Percentiles rank a stretch among this genome's conserved stretches.
Conservation (phyloP, 2,329 filamentous ascomycete species). For the Ascochyta rabiei region DNA sequence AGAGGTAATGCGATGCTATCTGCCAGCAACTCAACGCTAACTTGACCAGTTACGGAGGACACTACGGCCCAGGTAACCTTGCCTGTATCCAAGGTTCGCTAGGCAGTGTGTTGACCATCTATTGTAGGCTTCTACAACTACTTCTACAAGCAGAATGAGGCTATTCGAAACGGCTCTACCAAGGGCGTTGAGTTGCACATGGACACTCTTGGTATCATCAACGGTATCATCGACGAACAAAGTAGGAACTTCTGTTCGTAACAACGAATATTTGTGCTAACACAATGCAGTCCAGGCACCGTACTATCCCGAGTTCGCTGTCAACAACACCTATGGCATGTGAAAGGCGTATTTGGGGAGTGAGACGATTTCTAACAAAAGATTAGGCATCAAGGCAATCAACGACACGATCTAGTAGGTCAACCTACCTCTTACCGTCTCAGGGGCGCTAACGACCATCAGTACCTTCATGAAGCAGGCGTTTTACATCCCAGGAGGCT, state of each 20-base stretch:
- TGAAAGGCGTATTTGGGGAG: too few species aligned
- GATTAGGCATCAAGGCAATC: constrained; percentile 51
- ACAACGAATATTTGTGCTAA: background rate
- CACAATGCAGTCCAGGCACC: constrained; percentile 48
- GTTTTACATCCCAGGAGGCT: constrained; percentile 57
- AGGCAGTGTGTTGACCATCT: background rate
- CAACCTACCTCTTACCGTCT: too few species aligned
- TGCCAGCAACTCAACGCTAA: background rate
- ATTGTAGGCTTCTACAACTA: constrained; percentile 57
- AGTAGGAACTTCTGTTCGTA: background rate
- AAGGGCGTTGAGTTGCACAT: constrained; percentile 59
- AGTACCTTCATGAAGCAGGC: constrained; percentile 49
- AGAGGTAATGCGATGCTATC: constrained; percentile 38
- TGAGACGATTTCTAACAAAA: background rate
- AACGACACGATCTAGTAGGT: constrained; percentile 53
- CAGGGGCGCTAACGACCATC: background rate
- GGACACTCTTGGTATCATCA: constrained; percentile 61
- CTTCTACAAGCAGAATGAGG: constrained; percentile 62
- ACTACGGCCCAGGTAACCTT: constrained; percentile 54
- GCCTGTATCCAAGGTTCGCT: too few species aligned
- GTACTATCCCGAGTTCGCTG: constrained; percentile 51
- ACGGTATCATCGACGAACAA: constrained; percentile 60
- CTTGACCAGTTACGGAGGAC: constrained; percentile 45
- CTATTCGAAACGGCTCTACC: constrained; percentile 55
- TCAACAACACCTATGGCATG: constrained; percentile 60